Evolutionary conservation across 371 early-diverging fungal genomes (phyloP).

Genomic region (Mucor lusitanicus): DNA sequence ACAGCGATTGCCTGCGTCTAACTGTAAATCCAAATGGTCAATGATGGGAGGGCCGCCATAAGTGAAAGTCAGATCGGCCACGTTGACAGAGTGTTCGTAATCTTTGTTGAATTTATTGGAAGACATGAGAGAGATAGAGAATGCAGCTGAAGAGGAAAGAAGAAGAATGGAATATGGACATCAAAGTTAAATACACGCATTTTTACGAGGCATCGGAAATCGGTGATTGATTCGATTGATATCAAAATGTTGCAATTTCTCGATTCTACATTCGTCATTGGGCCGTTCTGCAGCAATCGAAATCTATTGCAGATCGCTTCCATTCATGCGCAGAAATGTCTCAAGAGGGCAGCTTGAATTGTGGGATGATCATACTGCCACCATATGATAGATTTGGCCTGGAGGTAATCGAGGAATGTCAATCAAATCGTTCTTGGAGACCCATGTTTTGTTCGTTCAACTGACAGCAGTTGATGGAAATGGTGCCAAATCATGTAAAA

Average conservation of each 20-base stretch:
- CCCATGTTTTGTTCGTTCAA: no score
- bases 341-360: not conserved
- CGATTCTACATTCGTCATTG: not conserved
- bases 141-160: not conserved
- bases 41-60: conserved; percentile 68
- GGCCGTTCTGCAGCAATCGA: not conserved
- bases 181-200: not conserved
- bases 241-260: not conserved
- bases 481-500: no score
- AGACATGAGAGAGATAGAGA: conserved; percentile 4
- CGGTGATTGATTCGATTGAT: not conserved
- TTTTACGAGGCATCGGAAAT: not conserved
- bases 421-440: no score
- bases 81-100: conserved; percentile 26
- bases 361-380: no score
- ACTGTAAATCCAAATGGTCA: conserved; percentile 47
- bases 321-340: not conserved
- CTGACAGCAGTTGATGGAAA: no score
- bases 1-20: conserved; percentile 61
- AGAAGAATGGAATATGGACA: not conserved
- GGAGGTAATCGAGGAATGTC: no score
- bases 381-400: no score
- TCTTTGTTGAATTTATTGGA: conserved; percentile 2
- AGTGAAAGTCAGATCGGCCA: conserved; percentile 52
- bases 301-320: no score